Evolutionary conservation across 805 yeast species (phyloP).

Genomic region (Danielia oregonensis): DNA sequence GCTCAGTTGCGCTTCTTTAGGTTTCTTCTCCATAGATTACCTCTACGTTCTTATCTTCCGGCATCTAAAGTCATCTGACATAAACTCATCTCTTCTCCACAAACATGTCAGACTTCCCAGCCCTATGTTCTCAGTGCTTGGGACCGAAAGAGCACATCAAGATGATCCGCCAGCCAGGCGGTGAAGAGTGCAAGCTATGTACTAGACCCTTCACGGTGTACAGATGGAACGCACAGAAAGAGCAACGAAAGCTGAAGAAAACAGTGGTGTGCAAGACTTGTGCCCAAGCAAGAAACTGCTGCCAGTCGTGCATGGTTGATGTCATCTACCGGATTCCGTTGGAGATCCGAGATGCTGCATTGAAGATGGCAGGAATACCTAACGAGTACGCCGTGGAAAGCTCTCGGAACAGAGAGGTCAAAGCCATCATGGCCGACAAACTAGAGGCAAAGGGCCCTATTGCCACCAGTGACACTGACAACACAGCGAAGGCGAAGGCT

Average conservation of each 20-base stretch:
- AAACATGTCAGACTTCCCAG: conserved; percentile 41
- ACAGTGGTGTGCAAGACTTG: conserved; percentile 79
- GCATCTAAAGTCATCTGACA: too few relatives aligned
- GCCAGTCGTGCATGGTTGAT: conserved; percentile 86
- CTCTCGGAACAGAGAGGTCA: conserved; percentile 30
- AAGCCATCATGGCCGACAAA: conserved; percentile 44
- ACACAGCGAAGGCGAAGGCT: conserved; percentile 39
- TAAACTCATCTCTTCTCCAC: background rate
- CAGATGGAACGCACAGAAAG: conserved; percentile 59
- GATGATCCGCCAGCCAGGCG: conserved; percentile 65
- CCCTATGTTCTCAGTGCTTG: conserved; percentile 69
- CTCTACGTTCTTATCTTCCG: too few relatives aligned
- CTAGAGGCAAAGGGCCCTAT: conserved; percentile 47
- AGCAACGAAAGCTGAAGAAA: conserved; percentile 43
- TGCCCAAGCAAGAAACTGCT: conserved; percentile 73
- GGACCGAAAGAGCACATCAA: conserved; percentile 66
- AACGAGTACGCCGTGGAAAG: conserved; percentile 22
- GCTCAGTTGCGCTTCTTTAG: too few relatives aligned
- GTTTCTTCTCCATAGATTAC: too few relatives aligned
- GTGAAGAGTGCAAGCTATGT: conserved; percentile 83
- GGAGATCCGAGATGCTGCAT: conserved; percentile 72
- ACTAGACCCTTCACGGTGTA: conserved; percentile 80
- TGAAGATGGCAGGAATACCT: conserved; percentile 58
- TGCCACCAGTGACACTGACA: conserved; percentile 13
- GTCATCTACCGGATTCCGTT: conserved; percentile 77